Conservation (phyloP, 768 basidiomycete species). For the Phylloporus sp. region DNA sequence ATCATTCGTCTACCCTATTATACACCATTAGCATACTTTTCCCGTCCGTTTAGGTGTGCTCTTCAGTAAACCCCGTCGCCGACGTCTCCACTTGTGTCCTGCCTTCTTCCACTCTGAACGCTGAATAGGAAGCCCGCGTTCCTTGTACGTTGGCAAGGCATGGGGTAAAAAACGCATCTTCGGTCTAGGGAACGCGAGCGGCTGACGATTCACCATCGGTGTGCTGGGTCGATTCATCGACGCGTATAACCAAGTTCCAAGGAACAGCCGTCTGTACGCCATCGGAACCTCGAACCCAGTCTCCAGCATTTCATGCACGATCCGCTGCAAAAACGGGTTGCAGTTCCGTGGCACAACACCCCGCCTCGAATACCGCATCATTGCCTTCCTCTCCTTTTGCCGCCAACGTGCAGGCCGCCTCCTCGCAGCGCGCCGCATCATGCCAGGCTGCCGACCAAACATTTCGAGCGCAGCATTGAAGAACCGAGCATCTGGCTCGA, state of each 20-base stretch:
- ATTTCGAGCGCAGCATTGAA: slow-evolving; percentile 60
- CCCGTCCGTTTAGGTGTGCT: slow-evolving; percentile 12
- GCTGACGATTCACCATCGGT: slow-evolving; percentile 20
- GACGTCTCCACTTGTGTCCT: slow-evolving; percentile 17
- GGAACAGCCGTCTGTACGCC: slow-evolving; percentile 38
- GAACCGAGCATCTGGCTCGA: slow-evolving; percentile 58
- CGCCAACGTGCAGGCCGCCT: slow-evolving; percentile 27
- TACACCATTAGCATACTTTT: slow-evolving; percentile 28
- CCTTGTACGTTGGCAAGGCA: slow-evolving; percentile 27
- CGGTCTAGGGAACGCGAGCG: slow-evolving; percentile 24
- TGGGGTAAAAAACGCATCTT: slow-evolving; percentile 22
- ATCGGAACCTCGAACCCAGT: slow-evolving; percentile 40
- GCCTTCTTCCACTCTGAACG: slow-evolving; percentile 24
- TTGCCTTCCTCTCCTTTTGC: slow-evolving; percentile 28
- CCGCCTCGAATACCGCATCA: slow-evolving; percentile 22
- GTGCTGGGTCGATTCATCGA: slow-evolving; percentile 14
- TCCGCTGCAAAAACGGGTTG: slow-evolving; percentile 35
- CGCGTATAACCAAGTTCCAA: slow-evolving; percentile 31
- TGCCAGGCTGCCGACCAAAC: slow-evolving; percentile 28
- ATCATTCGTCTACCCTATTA: slow-evolving; percentile 16
- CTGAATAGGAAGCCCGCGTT: slow-evolving; percentile 33
- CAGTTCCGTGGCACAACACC: slow-evolving; percentile 25
- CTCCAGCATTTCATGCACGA: slow-evolving; percentile 37
- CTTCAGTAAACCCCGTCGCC: slow-evolving; percentile 10
- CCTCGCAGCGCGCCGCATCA: slow-evolving; percentile 14